phyloP scores from a whole-genome alignment of 2,329 filamentous ascomycete species.

The Cladobotryum protrusum region DNA sequence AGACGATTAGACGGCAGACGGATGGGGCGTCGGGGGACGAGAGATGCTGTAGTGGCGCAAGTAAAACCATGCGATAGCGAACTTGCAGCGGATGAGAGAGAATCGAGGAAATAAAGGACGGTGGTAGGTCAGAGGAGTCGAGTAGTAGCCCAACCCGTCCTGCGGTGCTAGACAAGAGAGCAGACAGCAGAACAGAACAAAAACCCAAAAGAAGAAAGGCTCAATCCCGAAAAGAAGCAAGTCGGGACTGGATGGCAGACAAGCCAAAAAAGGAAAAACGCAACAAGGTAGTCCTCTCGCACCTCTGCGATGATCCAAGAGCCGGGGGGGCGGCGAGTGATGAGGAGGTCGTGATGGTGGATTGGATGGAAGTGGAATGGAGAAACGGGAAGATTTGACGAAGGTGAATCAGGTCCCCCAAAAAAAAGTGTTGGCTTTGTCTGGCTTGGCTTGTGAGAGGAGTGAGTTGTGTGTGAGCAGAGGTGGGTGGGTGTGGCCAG shows the following conservation, averaged over 20 bases:
- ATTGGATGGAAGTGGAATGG: constrained; percentile 14
- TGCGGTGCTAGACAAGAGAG: constrained; percentile 17
- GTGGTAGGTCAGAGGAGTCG: neutral
- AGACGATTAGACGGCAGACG: constrained; percentile 23
- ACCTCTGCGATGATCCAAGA: constrained; percentile 12
- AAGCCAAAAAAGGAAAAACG: constrained; percentile 3
- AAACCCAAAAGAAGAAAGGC: constrained; percentile 12
- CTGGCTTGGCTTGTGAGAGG: constrained; percentile 7
- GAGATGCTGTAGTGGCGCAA: constrained; percentile 17
- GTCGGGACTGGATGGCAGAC: constrained; percentile 1
- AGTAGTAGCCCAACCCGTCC: constrained; percentile 17
- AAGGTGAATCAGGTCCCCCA: constrained; percentile 18
- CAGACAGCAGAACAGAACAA: constrained; percentile 12
- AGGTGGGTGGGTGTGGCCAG: neutral
- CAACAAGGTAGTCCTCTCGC: constrained; percentile 7
- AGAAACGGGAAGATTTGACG: constrained; percentile 24
- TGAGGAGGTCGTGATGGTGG: constrained; percentile 22
- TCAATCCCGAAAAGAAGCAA: neutral
- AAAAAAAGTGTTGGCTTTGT: constrained; percentile 11
- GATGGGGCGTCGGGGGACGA: constrained; percentile 25
- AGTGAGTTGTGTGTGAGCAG: neutral
- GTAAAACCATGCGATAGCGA: constrained; percentile 9
- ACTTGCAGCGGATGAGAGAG: constrained; percentile 22
- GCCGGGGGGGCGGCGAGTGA: constrained; percentile 11
- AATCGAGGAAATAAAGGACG: constrained; percentile 11